phyloP scores from a whole-genome alignment of 2,329 filamentous ascomycete genomes.

The Fusarium acutatum region DNA sequence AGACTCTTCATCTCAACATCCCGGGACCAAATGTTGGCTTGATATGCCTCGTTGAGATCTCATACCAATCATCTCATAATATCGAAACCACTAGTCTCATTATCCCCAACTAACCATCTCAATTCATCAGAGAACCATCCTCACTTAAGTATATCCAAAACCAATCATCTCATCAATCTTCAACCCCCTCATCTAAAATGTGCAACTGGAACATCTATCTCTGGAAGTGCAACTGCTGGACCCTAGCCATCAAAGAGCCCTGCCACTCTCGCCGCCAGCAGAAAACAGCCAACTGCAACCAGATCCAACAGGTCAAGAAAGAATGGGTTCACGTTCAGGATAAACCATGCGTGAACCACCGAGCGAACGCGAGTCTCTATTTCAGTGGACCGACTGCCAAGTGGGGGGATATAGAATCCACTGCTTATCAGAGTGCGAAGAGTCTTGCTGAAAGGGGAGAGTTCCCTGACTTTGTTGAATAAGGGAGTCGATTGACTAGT shows the following conservation, averaged over 20 bases:
- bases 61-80: not conserved
- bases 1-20: not conserved
- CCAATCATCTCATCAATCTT: not conserved
- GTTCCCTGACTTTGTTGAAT: not conserved
- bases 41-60: too few species aligned
- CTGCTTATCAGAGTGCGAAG: constrained; percentile 16
- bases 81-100: not conserved
- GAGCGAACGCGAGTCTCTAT: not conserved
- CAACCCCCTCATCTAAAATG: not conserved
- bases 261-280: constrained; percentile 20
- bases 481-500: not conserved
- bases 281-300: constrained; percentile 10
- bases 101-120: not conserved
- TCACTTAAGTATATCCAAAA: not conserved
- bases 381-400: not conserved
- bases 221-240: constrained; percentile 18
- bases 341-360: not conserved
- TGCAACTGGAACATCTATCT: constrained; percentile 29
- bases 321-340: constrained; percentile 22
- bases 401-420: constrained; percentile 14
- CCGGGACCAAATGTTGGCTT: not conserved
- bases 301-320: constrained; percentile 18
- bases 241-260: constrained; percentile 6
- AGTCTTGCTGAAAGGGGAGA: not conserved
- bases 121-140: not conserved